A percentile compares a stretch with the other conserved stretches of the same genome.
phyloP scores from a whole-genome alignment of 441 rosid species.

The Erodium trifolium region DNA sequence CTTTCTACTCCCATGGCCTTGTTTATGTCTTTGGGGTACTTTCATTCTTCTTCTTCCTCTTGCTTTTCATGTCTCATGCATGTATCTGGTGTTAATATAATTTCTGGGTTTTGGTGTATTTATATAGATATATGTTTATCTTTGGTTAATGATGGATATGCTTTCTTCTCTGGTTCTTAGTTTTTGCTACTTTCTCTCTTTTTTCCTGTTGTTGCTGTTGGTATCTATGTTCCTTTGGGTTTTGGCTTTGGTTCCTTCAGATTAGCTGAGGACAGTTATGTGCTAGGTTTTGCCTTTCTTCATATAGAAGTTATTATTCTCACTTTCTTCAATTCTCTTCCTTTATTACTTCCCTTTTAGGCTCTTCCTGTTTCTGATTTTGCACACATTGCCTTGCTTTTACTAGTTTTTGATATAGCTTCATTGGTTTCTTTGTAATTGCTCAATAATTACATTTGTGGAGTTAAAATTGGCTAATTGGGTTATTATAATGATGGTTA shows the following conservation, averaged over 20 bases:
- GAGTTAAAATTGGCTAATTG: no score
- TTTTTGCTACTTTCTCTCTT: slow-evolving; percentile 26
- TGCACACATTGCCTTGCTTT: slow-evolving; percentile 1
- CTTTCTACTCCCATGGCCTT: slow-evolving; percentile 51
- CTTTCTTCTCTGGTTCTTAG: slow-evolving; percentile 25
- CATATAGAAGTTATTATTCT: slow-evolving; percentile 21
- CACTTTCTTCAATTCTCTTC: not conserved
- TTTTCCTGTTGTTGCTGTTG: slow-evolving; percentile 3
- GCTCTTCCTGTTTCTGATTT: not conserved
- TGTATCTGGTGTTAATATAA: no score
- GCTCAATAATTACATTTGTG: no score
- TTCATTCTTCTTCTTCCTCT: not conserved
- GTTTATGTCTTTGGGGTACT: slow-evolving; percentile 62
- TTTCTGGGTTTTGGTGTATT: no score
- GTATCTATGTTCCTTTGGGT: not conserved
- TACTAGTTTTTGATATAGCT: no score
- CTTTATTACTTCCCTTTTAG: not conserved
- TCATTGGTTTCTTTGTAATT: no score
- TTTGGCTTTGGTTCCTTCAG: slow-evolving; percentile 21
- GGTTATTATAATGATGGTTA: no score
- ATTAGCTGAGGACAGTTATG: slow-evolving; percentile 18
- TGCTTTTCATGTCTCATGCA: no score
- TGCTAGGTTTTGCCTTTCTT: slow-evolving; percentile 20
- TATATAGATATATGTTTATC: slow-evolving; percentile 14
- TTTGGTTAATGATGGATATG: slow-evolving; percentile 22